Conservation (phyloP, 2,329 filamentous ascomycete genomes). For the Leptodontidium sp. region DNA sequence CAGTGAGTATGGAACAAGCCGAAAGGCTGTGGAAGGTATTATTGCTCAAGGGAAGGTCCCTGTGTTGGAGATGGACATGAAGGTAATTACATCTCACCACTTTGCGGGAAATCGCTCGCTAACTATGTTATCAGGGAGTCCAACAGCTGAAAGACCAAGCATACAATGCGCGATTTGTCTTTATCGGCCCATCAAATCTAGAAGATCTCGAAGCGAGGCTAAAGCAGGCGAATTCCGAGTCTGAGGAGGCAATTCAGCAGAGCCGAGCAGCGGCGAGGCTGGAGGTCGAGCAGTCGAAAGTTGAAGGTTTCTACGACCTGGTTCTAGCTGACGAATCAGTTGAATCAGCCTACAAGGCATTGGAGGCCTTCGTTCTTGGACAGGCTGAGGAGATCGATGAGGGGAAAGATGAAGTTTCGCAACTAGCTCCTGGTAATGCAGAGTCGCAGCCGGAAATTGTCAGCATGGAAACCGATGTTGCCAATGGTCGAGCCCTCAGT, state of each 20-base stretch:
- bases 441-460: slow-evolving; percentile 9
- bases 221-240: slow-evolving; percentile 52
- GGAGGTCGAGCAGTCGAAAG: slow-evolving; percentile 54
- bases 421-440: background rate
- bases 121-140: slow-evolving; percentile 53
- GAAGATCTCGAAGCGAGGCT: slow-evolving; percentile 53
- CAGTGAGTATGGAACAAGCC: slow-evolving; percentile 63
- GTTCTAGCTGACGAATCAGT: slow-evolving; percentile 60
- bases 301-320: slow-evolving; percentile 58
- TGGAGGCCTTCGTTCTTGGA: slow-evolving; percentile 59
- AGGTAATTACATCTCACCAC: slow-evolving; percentile 53
- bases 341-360: slow-evolving; percentile 56
- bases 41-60: slow-evolving; percentile 66
- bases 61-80: slow-evolving; percentile 59
- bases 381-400: slow-evolving; percentile 26
- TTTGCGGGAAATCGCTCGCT: background rate
- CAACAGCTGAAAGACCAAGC: slow-evolving; percentile 65
- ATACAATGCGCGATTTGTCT: slow-evolving; percentile 63
- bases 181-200: slow-evolving; percentile 56
- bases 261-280: slow-evolving; percentile 51
- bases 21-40: slow-evolving; percentile 60
- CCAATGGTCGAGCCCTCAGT: slow-evolving; percentile 21
- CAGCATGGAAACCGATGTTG: slow-evolving; percentile 31
- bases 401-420: slow-evolving; percentile 17
- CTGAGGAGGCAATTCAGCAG: slow-evolving; percentile 57